Evolutionary conservation across 441 rosid species (phyloP).

Genomic region (Omphalea diandra): DNA sequence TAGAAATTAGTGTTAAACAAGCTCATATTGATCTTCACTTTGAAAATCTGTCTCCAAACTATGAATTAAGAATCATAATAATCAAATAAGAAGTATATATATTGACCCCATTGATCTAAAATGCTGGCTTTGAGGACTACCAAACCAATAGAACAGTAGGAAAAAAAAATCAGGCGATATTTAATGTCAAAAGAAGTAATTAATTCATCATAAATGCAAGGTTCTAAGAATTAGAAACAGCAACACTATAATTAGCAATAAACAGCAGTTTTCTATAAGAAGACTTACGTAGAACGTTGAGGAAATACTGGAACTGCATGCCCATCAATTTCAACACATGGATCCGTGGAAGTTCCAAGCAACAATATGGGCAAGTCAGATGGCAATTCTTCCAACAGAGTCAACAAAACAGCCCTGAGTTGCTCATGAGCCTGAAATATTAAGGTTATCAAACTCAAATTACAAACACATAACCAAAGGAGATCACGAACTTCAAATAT

Average conservation of each 20-base stretch:
- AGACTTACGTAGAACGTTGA: constrained; percentile 71
- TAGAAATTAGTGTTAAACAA: too few species aligned
- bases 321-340: constrained; percentile 54
- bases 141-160: neutral
- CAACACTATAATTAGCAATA: constrained; percentile 13
- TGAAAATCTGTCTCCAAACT: too few species aligned
- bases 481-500: constrained; percentile 16
- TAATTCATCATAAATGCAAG: neutral
- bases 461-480: constrained; percentile 6
- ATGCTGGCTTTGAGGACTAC: too few species aligned
- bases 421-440: constrained; percentile 92
- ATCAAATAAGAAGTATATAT: too few species aligned
- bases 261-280: constrained; percentile 11
- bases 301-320: constrained; percentile 58
- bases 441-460: constrained; percentile 27
- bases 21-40: too few species aligned
- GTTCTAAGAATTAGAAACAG: neutral
- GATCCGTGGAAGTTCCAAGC: constrained; percentile 70
- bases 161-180: neutral
- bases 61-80: too few species aligned
- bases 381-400: constrained; percentile 92
- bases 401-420: constrained; percentile 85
- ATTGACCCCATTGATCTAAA: too few species aligned
- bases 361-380: constrained; percentile 85
- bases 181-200: neutral